A percentile compares a stretch with the other conserved stretches of the same genome.
These are phyloP conservation scores for Ustilago sp. DNA, from an alignment of 1,284 basidiomycete genomes.

Conservation along the genomic window DNA sequence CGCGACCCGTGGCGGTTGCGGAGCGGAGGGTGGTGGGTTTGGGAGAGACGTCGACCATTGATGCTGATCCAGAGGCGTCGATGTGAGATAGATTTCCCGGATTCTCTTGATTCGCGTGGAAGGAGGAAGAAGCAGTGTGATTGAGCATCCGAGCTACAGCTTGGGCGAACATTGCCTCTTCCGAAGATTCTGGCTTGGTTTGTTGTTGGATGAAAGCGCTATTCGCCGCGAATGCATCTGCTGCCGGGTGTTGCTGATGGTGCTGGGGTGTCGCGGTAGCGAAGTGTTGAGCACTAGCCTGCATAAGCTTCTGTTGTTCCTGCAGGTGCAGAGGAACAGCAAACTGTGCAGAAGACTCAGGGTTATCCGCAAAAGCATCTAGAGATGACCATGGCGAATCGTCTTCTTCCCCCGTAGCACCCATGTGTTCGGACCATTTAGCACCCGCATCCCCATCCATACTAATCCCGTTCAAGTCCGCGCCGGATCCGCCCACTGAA, in stretches of 20 bases:
- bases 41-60: slow-evolving; percentile 82
- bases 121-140: not conserved
- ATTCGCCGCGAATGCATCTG: slow-evolving; percentile 32
- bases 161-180: slow-evolving; percentile 39
- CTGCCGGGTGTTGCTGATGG: not conserved
- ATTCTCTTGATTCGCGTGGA: not conserved
- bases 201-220: slow-evolving; percentile 26
- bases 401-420: slow-evolving; percentile 24
- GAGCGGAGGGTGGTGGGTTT: slow-evolving; percentile 78
- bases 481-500: slow-evolving; percentile 1
- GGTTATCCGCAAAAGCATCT: slow-evolving; percentile 57
- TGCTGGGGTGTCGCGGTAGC: not conserved
- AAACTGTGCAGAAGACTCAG: slow-evolving; percentile 35
- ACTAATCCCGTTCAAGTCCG: not conserved
- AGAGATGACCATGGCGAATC: slow-evolving; percentile 60
- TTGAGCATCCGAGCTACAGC: slow-evolving; percentile 14
- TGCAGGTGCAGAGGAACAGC: slow-evolving; percentile 35
- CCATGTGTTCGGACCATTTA: slow-evolving; percentile 59
- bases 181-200: not conserved
- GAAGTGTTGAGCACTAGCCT: slow-evolving; percentile 19
- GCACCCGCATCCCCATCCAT: slow-evolving; percentile 7
- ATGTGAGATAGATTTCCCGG: slow-evolving; percentile 75
- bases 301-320: slow-evolving; percentile 26
- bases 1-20: slow-evolving; percentile 82
- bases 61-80: slow-evolving; percentile 76